A percentile compares a stretch with the other conserved stretches of the same genome.
Evolutionary conservation across 257 asterid species (phyloP).

Genomic region (Plantago major): DNA sequence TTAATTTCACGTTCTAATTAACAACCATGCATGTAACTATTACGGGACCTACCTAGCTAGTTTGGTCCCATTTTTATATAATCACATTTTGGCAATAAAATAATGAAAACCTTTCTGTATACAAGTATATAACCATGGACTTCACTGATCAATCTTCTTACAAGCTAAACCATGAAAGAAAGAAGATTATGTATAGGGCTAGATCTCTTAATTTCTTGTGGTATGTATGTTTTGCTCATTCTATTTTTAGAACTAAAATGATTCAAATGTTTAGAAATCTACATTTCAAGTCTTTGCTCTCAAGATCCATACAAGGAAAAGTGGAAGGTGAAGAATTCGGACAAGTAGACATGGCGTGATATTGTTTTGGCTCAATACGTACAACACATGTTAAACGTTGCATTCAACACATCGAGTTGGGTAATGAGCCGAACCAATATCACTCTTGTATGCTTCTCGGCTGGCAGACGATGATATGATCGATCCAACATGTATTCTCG

Average conservation of each 20-base stretch:
- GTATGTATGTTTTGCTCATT: too few relatives aligned
- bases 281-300: too few relatives aligned
- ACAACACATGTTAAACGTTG: background rate
- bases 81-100: background rate
- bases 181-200: too few relatives aligned
- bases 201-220: too few relatives aligned
- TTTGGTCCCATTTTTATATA: too few relatives aligned
- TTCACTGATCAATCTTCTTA: too few relatives aligned
- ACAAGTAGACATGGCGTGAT: slow-evolving; percentile 29
- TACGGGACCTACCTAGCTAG: too few relatives aligned
- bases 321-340: background rate
- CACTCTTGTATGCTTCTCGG: slow-evolving; percentile 28
- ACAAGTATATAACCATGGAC: too few relatives aligned
- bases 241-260: too few relatives aligned
- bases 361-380: slow-evolving; percentile 23
- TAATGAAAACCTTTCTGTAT: background rate
- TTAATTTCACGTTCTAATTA: background rate
- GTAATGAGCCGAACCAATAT: slow-evolving; percentile 31
- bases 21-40: background rate
- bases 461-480: background rate
- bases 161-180: too few relatives aligned
- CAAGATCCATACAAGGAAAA: background rate
- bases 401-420: background rate
- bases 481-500: too few relatives aligned
- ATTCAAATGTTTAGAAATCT: too few relatives aligned